Percentiles rank a stretch among this genome's conserved stretches.
Evolutionary conservation across 2,329 filamentous ascomycete genomes (phyloP).

Genomic region (Aureobasidium sp.): DNA sequence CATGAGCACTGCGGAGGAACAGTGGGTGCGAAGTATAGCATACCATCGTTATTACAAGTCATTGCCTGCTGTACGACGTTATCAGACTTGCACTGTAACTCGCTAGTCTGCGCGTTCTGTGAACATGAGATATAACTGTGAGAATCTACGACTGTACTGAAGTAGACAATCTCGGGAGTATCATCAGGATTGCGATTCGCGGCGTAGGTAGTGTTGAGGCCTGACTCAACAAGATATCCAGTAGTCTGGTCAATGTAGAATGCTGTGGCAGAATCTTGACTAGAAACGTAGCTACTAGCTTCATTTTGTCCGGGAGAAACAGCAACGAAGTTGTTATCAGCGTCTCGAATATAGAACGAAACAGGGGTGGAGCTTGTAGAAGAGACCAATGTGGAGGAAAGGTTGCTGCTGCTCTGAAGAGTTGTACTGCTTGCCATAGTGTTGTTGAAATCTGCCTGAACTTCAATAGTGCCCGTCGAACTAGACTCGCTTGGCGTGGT

Average conservation of each 20-base stretch:
- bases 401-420: neutral
- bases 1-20: neutral
- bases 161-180: neutral
- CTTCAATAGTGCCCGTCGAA: neutral
- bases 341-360: neutral
- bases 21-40: conserved; percentile 1
- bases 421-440: neutral
- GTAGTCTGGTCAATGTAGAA: neutral
- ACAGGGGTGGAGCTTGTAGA: neutral
- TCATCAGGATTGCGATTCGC: neutral
- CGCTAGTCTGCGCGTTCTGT: neutral
- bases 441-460: neutral
- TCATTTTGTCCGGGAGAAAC: neutral
- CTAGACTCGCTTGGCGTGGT: neutral
- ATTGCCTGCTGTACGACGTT: neutral
- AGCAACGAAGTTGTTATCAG: neutral
- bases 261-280: neutral
- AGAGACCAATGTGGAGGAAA: neutral
- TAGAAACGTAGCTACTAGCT: neutral
- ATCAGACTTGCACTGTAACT: neutral
- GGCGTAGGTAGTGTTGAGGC: neutral
- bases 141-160: neutral
- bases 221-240: conserved; percentile 1
- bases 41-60: conserved; percentile 2
- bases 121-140: neutral